Percentiles rank a stretch among this genome's conserved stretches.
These are phyloP conservation scores for Chlorella sp. DNA, from an alignment of 139 green algal species.

Conservation along the genomic window DNA sequence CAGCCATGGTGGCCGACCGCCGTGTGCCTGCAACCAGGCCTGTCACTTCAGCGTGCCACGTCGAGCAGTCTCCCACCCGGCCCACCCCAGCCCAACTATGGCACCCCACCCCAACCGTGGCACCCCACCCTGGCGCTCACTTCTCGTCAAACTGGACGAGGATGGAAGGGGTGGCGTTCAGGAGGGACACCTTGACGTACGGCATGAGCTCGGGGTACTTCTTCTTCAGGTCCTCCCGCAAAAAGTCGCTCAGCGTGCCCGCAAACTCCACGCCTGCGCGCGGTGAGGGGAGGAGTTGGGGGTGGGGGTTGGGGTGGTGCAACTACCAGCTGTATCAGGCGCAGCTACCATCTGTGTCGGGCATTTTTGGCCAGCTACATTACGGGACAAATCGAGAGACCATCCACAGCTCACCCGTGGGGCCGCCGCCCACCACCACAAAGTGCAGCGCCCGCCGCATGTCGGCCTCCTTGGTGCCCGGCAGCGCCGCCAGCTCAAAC, in stretches of 20 bases:
- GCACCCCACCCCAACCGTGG: no score
- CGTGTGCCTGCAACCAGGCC: no score
- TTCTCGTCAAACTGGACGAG: background rate
- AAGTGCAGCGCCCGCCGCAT: slow-evolving; percentile 65
- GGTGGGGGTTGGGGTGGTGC: background rate
- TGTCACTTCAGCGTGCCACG: no score
- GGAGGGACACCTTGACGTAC: background rate
- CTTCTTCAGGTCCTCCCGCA: slow-evolving; percentile 60
- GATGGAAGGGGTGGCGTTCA: slow-evolving; percentile 1
- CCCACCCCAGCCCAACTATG: no score
- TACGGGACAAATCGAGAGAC: no score
- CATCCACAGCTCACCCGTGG: slow-evolving; percentile 61
- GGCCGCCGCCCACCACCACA: slow-evolving; percentile 87
- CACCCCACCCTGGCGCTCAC: background rate
- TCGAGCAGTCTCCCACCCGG: no score
- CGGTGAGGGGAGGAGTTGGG: background rate
- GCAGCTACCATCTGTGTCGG: no score
- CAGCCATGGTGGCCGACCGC: no score
- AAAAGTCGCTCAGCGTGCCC: slow-evolving; percentile 81
- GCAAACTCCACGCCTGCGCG: slow-evolving; percentile 75
- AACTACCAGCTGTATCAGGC: no score
- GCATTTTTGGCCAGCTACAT: no score
- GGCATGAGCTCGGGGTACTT: slow-evolving; percentile 68
- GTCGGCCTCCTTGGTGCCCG: slow-evolving; percentile 66
- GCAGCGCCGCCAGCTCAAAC: slow-evolving; percentile 81